Conservation (phyloP, 805 yeast genomes). For the Hanseniaspora pseudoguilliermondii region DNA sequence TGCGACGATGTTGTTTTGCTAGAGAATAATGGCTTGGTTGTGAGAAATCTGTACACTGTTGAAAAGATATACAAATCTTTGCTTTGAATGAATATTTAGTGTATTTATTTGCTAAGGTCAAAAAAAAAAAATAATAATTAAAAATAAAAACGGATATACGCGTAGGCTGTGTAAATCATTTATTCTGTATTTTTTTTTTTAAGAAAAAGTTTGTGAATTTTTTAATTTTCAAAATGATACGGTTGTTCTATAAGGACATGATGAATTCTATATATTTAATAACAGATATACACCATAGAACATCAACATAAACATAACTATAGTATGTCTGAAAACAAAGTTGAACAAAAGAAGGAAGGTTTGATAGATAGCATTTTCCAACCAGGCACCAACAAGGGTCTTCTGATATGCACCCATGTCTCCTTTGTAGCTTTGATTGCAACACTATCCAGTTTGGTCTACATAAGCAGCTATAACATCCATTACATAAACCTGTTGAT, state of each 20-base stretch:
- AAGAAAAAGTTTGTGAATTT: too few species aligned
- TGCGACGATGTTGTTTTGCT: constrained; percentile 1
- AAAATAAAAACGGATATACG: too few species aligned
- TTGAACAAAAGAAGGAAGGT: background rate
- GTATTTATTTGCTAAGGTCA: too few species aligned
- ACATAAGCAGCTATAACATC: constrained; percentile 40
- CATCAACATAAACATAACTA: background rate
- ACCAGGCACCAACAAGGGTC: constrained; percentile 86
- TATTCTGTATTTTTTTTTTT: too few species aligned
- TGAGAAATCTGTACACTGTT: constrained; percentile 1
- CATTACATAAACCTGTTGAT: constrained; percentile 49
- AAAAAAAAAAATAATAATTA: too few species aligned
- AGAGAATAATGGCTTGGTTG: background rate
- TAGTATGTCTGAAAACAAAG: background rate
- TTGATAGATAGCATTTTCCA: constrained; percentile 85
- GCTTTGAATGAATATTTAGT: background rate
- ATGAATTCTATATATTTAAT: too few species aligned
- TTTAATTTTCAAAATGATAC: too few species aligned
- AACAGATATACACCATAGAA: background rate
- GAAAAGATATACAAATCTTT: background rate
- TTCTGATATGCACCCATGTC: constrained; percentile 76
- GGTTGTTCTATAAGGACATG: too few species aligned
- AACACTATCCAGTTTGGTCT: constrained; percentile 46
- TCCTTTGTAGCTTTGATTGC: constrained; percentile 57
- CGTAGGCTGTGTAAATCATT: too few species aligned